Evolutionary conservation across 306 rosid species (phyloP).

Genomic region (Potentilla sterilis): DNA sequence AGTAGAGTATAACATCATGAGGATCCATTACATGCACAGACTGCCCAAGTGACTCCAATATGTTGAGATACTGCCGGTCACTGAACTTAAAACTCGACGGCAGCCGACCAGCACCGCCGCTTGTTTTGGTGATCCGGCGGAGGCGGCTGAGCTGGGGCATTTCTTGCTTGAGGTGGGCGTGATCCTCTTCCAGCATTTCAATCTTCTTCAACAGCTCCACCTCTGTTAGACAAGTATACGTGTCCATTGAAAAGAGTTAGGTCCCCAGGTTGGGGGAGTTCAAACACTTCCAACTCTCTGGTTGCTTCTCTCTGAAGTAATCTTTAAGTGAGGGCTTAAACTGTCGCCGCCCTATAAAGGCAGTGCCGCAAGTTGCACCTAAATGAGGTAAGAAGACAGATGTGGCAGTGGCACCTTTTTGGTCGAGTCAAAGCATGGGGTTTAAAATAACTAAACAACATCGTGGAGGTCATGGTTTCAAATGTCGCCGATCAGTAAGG

Average conservation of each 20-base stretch:
- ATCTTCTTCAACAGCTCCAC: slow-evolving; percentile 73
- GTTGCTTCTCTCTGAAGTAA: too few relatives aligned
- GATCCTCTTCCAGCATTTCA: slow-evolving; percentile 73
- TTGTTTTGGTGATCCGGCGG: neutral
- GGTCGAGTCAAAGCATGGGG: too few relatives aligned
- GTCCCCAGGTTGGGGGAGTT: too few relatives aligned
- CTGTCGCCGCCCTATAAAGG: too few relatives aligned
- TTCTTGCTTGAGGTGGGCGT: slow-evolving; percentile 67
- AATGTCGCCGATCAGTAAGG: too few relatives aligned
- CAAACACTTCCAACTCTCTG: too few relatives aligned
- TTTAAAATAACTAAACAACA: too few relatives aligned
- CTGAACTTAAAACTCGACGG: neutral
- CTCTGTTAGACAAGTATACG: neutral
- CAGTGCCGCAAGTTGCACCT: too few relatives aligned
- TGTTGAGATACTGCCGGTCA: slow-evolving; percentile 49
- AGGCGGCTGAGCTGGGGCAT: slow-evolving; percentile 54
- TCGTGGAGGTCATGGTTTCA: too few relatives aligned
- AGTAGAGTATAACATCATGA: slow-evolving; percentile 43
- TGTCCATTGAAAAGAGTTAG: neutral
- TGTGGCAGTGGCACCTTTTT: too few relatives aligned
- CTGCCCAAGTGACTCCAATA: slow-evolving; percentile 57
- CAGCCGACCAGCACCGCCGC: neutral
- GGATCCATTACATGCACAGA: slow-evolving; percentile 22
- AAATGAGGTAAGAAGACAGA: too few relatives aligned
- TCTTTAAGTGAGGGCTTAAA: too few relatives aligned